Percentiles rank a stretch among this genome's conserved stretches.
Evolutionary conservation across 192 early-diverging fungal genomes (phyloP).

Genomic region (Podila epigama): DNA sequence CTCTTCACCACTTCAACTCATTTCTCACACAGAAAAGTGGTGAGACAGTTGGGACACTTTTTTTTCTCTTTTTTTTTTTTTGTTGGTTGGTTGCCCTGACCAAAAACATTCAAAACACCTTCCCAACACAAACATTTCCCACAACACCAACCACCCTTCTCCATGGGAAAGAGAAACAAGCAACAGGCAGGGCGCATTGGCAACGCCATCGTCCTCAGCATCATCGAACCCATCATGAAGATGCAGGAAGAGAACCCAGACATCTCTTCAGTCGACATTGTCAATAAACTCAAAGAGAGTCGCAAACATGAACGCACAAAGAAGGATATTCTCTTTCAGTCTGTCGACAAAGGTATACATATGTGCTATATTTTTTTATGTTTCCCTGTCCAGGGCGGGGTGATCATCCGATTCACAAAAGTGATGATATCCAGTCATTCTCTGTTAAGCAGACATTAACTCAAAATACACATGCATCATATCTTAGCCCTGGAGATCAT

Average conservation of each 20-base stretch:
- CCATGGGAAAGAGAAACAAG: conserved; percentile 48
- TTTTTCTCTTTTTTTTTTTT: not conserved
- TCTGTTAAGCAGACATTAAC: not conserved
- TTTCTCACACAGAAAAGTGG: too few relatives aligned
- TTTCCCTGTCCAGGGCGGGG: not conserved
- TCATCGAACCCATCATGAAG: conserved; percentile 51
- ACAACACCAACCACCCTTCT: not conserved
- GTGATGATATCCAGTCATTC: not conserved
- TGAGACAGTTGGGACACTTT: too few relatives aligned
- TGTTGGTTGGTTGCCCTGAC: not conserved
- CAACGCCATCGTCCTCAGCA: conserved; percentile 43
- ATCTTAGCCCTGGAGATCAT: conserved; percentile 39
- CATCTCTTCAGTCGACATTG: conserved; percentile 30
- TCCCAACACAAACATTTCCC: not conserved
- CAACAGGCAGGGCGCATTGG: conserved; percentile 30
- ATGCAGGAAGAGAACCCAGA: conserved; percentile 50
- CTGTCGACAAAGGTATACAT: conserved; percentile 43
- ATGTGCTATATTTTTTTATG: not conserved
- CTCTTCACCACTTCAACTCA: too few relatives aligned
- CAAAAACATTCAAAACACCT: not conserved
- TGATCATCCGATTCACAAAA: not conserved
- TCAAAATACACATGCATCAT: not conserved
- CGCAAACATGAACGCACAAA: conserved; percentile 32
- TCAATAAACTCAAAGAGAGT: conserved; percentile 31
- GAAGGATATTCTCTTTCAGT: conserved; percentile 30